Evolutionary conservation across 1,284 basidiomycete species (phyloP).

Genomic region (Ceratobasidium sp.): DNA sequence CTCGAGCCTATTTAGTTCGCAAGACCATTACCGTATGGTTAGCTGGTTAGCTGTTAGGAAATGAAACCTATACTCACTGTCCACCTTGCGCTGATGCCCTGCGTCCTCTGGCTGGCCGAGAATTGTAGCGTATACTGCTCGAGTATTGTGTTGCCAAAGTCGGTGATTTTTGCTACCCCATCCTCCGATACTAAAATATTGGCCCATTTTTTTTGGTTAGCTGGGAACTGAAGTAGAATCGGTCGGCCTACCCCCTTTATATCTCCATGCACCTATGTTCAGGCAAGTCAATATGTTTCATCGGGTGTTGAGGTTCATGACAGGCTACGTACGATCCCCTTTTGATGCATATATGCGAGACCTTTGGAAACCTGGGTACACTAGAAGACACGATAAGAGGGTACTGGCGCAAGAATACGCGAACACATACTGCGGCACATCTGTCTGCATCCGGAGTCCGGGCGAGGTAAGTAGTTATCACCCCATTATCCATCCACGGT

Average conservation of each 20-base stretch:
- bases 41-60: background rate
- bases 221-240: background rate
- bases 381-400: background rate
- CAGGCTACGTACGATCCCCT: background rate
- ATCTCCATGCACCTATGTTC: conserved; percentile 2
- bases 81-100: background rate
- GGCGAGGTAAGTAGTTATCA: background rate
- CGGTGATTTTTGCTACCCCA: background rate
- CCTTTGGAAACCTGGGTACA: conserved; percentile 6
- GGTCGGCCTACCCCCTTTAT: background rate
- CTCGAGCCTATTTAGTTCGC: background rate
- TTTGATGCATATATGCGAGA: conserved; percentile 7
- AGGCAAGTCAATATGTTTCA: background rate
- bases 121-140: background rate
- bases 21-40: no score
- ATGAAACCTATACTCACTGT: background rate
- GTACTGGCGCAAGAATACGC: background rate
- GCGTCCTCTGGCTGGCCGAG: background rate
- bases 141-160: background rate
- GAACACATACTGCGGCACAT: background rate
- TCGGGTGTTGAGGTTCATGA: background rate
- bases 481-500: conserved; percentile 13
- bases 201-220: background rate
- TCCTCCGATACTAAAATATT: background rate
- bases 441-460: background rate